Evolutionary conservation across 2,329 filamentous ascomycete species (phyloP).

Genomic region (Xylariaceae sp.): DNA sequence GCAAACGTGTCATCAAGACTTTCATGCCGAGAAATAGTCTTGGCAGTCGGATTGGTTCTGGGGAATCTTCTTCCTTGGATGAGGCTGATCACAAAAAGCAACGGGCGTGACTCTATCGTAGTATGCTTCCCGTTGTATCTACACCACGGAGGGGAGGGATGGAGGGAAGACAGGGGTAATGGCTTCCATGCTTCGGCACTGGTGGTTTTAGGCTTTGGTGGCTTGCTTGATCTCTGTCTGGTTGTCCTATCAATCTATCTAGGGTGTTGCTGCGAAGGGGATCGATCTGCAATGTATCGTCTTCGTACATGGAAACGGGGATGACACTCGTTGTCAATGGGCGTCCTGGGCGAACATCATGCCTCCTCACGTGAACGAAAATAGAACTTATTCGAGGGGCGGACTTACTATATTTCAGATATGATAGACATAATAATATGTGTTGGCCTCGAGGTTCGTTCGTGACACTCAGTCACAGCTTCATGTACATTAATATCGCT

Average conservation of each 20-base stretch:
- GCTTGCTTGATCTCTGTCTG: conserved; percentile 13
- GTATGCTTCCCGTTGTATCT: not conserved
- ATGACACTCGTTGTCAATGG: not conserved
- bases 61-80: conserved; percentile 3
- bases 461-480: not conserved
- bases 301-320: too few relatives aligned
- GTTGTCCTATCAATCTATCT: not conserved
- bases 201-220: conserved; percentile 10
- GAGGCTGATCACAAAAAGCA: conserved; percentile 19
- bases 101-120: not conserved
- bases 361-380: conserved; percentile 12
- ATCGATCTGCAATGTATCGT: not conserved
- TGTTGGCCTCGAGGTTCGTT: conserved; percentile 1
- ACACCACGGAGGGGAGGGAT: not conserved
- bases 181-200: conserved; percentile 13
- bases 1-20: conserved; percentile 1
- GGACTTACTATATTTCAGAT: not conserved
- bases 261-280: not conserved
- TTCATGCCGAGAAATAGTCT: not conserved
- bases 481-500: not conserved
- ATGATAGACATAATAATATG: not conserved
- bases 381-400: conserved; percentile 1
- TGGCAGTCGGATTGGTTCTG: conserved; percentile 7
- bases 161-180: conserved; percentile 4
- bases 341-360: not conserved